Conservation (phyloP, 2,329 filamentous ascomycete genomes). For the Epichloe uncinata region DNA sequence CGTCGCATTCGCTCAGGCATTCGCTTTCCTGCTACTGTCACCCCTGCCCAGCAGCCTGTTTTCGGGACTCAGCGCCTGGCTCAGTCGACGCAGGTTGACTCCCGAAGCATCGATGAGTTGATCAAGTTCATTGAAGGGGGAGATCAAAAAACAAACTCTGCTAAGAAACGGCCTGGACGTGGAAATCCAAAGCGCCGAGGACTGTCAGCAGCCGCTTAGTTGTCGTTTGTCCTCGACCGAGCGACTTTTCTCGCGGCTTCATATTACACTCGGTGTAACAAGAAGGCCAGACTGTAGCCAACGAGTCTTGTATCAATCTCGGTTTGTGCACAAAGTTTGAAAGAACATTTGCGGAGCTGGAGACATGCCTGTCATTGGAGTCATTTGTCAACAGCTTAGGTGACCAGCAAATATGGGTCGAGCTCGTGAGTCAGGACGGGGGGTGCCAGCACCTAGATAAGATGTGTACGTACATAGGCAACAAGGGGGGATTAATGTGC, state of each 20-base stretch:
- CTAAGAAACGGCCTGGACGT: constrained; percentile 43
- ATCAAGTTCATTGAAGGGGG: constrained; percentile 90
- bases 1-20: constrained; percentile 59
- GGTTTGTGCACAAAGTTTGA: background rate
- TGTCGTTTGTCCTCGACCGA: background rate
- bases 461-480: background rate
- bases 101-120: constrained; percentile 82
- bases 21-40: constrained; percentile 38
- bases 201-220: constrained; percentile 4
- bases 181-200: constrained; percentile 44
- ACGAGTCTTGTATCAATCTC: background rate
- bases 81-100: constrained; percentile 40
- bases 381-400: background rate
- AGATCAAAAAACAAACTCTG: constrained; percentile 35
- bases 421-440: background rate
- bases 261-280: background rate
- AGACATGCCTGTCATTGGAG: background rate
- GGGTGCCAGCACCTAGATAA: background rate
- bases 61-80: constrained; percentile 18
- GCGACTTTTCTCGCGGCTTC: background rate
- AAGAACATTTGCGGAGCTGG: background rate
- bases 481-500: background rate
- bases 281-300: background rate
- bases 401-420: background rate
- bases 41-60: constrained; percentile 15